Conservation (phyloP, 1,284 basidiomycete species). For the Heterobasidion occidentale region DNA sequence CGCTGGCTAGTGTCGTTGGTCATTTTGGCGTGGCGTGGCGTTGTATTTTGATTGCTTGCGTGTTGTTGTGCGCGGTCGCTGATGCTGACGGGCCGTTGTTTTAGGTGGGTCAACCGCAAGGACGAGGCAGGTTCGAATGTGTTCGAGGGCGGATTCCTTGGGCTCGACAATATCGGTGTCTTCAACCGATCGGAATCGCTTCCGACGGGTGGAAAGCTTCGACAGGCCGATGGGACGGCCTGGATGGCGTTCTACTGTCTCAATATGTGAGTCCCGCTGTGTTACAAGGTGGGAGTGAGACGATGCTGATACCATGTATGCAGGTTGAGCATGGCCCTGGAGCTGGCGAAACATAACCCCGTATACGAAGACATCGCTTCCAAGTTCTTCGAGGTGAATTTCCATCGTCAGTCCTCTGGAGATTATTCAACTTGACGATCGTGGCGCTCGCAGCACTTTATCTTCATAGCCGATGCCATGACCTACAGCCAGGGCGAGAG, state of each 20-base stretch:
- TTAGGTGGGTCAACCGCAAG: conserved; percentile 93
- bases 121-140: conserved; percentile 93
- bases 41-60: conserved; percentile 15
- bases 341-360: conserved; percentile 94
- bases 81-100: not conserved
- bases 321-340: conserved; percentile 94
- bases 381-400: conserved; percentile 85
- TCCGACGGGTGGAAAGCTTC: conserved; percentile 85
- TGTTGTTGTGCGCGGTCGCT: conserved; percentile 9
- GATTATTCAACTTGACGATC: conserved; percentile 4
- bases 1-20: not conserved
- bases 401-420: not conserved
- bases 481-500: conserved; percentile 77
- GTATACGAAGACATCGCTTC: conserved; percentile 99
- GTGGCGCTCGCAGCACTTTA: conserved; percentile 65
- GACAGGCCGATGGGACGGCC: conserved; percentile 95
- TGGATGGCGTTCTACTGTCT: conserved; percentile 99
- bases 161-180: conserved; percentile 94
- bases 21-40: not conserved
- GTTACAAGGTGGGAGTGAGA: too few relatives aligned
- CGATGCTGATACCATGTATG: not conserved
- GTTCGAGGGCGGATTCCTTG: conserved; percentile 97
- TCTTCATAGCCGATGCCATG: conserved; percentile 97
- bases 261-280: conserved; percentile 64
- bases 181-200: conserved; percentile 98